Base-by-base conservation (phyloP, 2,329 filamentous ascomycete species). In the Xylariaceae sp. region DNA sequence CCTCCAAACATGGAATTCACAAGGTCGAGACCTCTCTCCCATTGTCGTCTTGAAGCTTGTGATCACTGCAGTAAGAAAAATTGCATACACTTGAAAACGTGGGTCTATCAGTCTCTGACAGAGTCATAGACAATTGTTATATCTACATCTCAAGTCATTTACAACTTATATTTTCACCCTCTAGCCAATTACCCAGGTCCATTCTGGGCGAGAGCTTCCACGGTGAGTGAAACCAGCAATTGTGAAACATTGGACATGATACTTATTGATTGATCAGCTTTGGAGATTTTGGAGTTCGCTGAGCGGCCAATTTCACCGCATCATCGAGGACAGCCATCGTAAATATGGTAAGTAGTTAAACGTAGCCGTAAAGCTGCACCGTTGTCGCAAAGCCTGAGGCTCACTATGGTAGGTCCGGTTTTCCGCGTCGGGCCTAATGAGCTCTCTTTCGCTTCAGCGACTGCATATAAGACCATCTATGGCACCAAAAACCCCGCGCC, bases 391-490 rank as follows among this genome's bases (percentile, higher is more conserved):
- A 26, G 9, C 4, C 4, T 9, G 23, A 26, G 9, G 23, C 23
- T 26, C 23, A 26, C 23, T 26, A 9, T 37, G 7, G 18, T 32
- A 60, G 60, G 60, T 2, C 48, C 59, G 2, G 40, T 65, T 6
- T 26, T 65, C 18, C 54, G 62, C 10, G 48, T 65, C 1, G 32
- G 56, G 0, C 62, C 62, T 2, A 59, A 63, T 23, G 61, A 63
- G 44, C 59, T 65, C 3, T 62, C 61, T 1, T 65, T 63, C 23
- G 47, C 49, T 3, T 26, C 7, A 20, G 40, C 56, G 1, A 43
- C 52, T 19, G 59, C 62, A 0, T 63, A 54, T 59, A 60, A 59
- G 32, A 54, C 45, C 4, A 63, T 65, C 14, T 65, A 65, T 37
- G 62, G 60, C 0, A 54, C 32, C 5, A 43, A 40, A 10, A 0